A percentile compares a stretch with the other conserved stretches of the same genome.
These are phyloP conservation scores for Fusarium praegraminearum DNA, from an alignment of 2,329 filamentous ascomycete species.

Conservation along the genomic window DNA sequence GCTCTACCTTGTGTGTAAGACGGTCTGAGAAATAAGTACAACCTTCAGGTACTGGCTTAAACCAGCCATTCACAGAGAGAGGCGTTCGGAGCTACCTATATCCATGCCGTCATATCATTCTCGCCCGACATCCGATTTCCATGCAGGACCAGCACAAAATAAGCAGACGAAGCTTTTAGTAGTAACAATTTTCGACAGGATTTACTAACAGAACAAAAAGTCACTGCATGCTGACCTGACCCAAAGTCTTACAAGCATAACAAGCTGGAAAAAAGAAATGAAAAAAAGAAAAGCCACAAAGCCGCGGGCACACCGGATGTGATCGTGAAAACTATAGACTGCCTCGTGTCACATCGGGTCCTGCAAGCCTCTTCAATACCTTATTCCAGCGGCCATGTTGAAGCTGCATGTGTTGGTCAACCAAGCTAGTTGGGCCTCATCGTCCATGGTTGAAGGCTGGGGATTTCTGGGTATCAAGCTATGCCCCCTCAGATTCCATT, in stretches of 20 bases:
- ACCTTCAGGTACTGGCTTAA: not conserved
- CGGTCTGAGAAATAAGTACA: not conserved
- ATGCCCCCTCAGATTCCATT: conserved; percentile 9
- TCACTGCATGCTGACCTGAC: conserved; percentile 7
- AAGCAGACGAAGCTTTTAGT: conserved; percentile 4
- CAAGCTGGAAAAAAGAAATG: conserved; percentile 3
- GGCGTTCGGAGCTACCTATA: not conserved
- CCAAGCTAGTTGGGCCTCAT: conserved; percentile 6
- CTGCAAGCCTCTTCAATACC: conserved; percentile 14
- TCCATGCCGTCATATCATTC: conserved; percentile 22
- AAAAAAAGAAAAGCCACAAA: conserved; percentile 6
- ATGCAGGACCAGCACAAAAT: not conserved
- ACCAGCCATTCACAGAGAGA: not conserved
- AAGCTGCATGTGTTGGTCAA: not conserved
- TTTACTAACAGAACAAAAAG: not conserved
- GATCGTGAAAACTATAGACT: not conserved
- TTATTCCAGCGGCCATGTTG: not conserved
- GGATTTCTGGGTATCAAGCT: conserved; percentile 16
- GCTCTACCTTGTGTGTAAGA: not conserved
- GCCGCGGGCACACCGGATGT: conserved; percentile 14
- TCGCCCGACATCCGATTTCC: conserved; percentile 20
- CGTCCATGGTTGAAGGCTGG: not conserved
- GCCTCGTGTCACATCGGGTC: conserved; percentile 30
- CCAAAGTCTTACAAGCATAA: conserved; percentile 21
- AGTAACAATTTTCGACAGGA: conserved; percentile 5